A percentile compares a stretch with the other conserved stretches of the same genome.
Conservation (phyloP, 164 flowering plant species). For the Nymphaea thermarum region DNA sequence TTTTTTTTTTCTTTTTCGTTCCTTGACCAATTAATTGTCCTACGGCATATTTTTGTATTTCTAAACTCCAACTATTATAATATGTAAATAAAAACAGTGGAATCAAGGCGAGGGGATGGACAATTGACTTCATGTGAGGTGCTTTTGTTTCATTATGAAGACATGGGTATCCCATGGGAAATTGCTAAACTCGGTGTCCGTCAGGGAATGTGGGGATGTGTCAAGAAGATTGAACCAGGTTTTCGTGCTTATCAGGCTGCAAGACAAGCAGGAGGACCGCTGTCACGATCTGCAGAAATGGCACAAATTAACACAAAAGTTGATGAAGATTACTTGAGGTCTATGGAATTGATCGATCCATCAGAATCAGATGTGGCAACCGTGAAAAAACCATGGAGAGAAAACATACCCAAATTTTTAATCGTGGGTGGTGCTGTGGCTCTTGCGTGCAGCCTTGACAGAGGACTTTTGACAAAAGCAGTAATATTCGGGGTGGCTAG, state of each 20-base stretch:
- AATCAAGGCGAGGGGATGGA: constrained; percentile 36
- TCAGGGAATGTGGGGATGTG: constrained; percentile 78
- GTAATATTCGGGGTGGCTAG: constrained; percentile 80
- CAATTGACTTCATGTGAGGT: constrained; percentile 63
- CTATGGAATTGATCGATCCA: constrained; percentile 20
- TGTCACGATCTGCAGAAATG: constrained; percentile 38
- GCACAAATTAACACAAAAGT: constrained; percentile 66
- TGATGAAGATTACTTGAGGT: constrained; percentile 32
- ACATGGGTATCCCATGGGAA: constrained; percentile 84
- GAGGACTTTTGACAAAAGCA: constrained; percentile 77
- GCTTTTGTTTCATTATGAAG: constrained; percentile 70
- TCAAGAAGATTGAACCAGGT: constrained; percentile 59
- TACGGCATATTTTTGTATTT: not conserved
- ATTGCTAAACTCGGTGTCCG: constrained; percentile 65
- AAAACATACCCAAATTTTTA: constrained; percentile 48
- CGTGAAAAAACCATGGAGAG: constrained; percentile 27
- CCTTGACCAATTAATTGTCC: not conserved
- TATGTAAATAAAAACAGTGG: constrained; percentile 23
- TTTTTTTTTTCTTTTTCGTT: not conserved
- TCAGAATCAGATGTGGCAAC: constrained; percentile 9
- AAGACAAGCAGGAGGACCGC: constrained; percentile 26
- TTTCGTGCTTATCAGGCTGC: constrained; percentile 47
- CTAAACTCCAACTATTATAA: not conserved
- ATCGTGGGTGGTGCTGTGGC: constrained; percentile 66
- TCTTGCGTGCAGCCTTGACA: constrained; percentile 74